phyloP scores from a whole-genome alignment of 768 basidiomycete genomes.

The Pleurotus salmoneostramineus region DNA sequence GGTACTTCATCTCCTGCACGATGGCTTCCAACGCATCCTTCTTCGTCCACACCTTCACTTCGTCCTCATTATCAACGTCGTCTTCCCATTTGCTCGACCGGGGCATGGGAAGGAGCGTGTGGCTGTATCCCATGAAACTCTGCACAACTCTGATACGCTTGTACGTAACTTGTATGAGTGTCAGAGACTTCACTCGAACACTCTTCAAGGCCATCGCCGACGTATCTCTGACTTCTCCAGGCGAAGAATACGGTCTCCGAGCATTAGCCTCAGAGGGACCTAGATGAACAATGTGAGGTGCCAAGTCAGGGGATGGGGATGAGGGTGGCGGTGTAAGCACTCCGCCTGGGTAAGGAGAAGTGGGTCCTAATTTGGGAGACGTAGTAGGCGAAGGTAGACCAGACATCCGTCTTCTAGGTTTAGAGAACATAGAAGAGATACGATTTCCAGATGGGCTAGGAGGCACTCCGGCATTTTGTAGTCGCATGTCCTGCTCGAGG shows the following conservation, averaged over 20 bases:
- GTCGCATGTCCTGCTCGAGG: conserved; percentile 48
- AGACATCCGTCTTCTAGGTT: conserved; percentile 11
- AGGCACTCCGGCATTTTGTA: conserved; percentile 39
- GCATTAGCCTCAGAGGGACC: conserved; percentile 13
- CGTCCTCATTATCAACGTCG: conserved; percentile 24
- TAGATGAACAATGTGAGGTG: conserved; percentile 12
- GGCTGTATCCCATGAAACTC: conserved; percentile 57
- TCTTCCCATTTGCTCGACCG: conserved; percentile 13
- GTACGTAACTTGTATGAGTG: conserved; percentile 56
- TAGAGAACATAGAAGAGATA: conserved; percentile 15
- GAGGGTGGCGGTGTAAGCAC: not conserved
- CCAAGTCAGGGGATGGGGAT: conserved; percentile 2
- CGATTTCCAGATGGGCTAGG: conserved; percentile 30
- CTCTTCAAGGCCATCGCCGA: conserved; percentile 23
- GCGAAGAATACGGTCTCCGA: conserved; percentile 12
- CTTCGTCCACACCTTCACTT: conserved; percentile 48
- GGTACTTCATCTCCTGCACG: conserved; percentile 47
- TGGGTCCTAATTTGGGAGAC: conserved; percentile 4
- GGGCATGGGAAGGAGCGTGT: conserved; percentile 45
- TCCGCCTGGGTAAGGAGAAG: not conserved
- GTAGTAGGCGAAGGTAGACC: conserved; percentile 4
- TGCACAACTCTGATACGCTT: conserved; percentile 60
- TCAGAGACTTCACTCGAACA: conserved; percentile 44
- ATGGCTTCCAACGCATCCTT: conserved; percentile 49
- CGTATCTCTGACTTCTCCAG: conserved; percentile 16